phyloP scores from a whole-genome alignment of 495 filamentous ascomycete genomes.

The Aspergillus panamensis region DNA sequence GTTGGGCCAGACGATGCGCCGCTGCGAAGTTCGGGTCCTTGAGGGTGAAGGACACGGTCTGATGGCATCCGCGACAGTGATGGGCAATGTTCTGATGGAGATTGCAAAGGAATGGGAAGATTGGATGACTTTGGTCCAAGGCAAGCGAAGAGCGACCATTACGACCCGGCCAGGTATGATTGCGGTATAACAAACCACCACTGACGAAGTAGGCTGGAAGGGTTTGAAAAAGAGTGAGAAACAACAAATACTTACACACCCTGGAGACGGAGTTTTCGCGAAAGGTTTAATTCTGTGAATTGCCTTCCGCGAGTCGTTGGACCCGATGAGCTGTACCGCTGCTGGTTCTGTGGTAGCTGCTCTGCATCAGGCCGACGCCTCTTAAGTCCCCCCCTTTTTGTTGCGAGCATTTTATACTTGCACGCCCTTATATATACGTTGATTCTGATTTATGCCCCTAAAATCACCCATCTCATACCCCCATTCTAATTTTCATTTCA shows the following conservation, averaged over 20 bases:
- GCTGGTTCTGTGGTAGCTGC: slow-evolving; percentile 29
- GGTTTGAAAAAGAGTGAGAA: not conserved
- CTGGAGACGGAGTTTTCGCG: not conserved
- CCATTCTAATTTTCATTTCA: not conserved
- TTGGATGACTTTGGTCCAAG: slow-evolving; percentile 66
- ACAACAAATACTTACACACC: not conserved
- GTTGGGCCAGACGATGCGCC: slow-evolving; percentile 89
- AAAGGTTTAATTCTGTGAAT: not conserved
- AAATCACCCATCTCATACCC: not conserved
- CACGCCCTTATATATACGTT: slow-evolving; percentile 14
- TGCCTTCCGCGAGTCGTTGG: not conserved
- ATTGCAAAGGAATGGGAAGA: slow-evolving; percentile 95
- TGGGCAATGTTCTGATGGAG: slow-evolving; percentile 89
- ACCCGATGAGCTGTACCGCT: slow-evolving; percentile 20
- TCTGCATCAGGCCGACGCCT: not conserved
- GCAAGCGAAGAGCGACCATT: slow-evolving; percentile 39
- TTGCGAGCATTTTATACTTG: slow-evolving; percentile 2
- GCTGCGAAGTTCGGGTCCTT: slow-evolving; percentile 86
- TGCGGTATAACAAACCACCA: slow-evolving; percentile 15
- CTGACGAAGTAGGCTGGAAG: not conserved
- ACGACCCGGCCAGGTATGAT: slow-evolving; percentile 25
- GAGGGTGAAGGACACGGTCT: slow-evolving; percentile 93
- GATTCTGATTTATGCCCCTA: slow-evolving; percentile 1
- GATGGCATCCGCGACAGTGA: slow-evolving; percentile 91
- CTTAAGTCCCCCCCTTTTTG: not conserved